Evolutionary conservation across 345 rosid genomes (phyloP).

Genomic region (Ceriops tagal): DNA sequence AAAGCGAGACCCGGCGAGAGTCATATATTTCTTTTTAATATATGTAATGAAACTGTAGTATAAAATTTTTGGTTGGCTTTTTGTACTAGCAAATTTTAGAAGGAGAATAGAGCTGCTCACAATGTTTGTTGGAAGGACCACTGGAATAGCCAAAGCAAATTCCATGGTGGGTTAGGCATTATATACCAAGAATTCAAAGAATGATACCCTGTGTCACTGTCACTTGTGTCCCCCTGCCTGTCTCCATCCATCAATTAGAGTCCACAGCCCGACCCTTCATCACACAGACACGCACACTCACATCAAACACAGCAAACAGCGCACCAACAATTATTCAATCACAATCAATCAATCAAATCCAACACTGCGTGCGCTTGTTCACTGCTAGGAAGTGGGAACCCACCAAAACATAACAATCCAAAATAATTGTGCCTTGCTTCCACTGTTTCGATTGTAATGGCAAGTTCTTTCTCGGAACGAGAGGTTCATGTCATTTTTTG

Average conservation of each 20-base stretch:
- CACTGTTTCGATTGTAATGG: too few relatives aligned
- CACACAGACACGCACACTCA: not conserved
- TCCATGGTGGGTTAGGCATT: constrained; percentile 18
- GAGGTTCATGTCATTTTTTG: too few relatives aligned
- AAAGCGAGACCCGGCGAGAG: too few relatives aligned
- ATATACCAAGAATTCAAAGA: not conserved
- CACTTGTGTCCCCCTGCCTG: constrained; percentile 17
- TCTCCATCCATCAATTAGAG: constrained; percentile 15
- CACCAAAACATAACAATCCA: not conserved
- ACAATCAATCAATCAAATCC: constrained; percentile 17
- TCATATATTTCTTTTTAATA: too few relatives aligned
- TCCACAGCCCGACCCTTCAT: constrained; percentile 26
- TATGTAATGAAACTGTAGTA: too few relatives aligned
- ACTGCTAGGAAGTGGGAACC: not conserved
- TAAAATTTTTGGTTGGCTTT: too few relatives aligned
- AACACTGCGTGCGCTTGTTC: not conserved
- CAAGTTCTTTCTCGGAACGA: too few relatives aligned
- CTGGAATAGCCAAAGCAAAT: constrained; percentile 14
- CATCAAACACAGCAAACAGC: not conserved
- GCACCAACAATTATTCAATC: constrained; percentile 14
- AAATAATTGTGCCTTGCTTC: too few relatives aligned
- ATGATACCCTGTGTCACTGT: constrained; percentile 17
- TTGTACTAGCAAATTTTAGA: not conserved
- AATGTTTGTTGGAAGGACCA: constrained; percentile 18
- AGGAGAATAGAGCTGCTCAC: constrained; percentile 6